A percentile compares a stretch with the other conserved stretches of the same genome.
Conservation (phyloP, 129 eudicot genomes). For the Ambrosia trifida region DNA sequence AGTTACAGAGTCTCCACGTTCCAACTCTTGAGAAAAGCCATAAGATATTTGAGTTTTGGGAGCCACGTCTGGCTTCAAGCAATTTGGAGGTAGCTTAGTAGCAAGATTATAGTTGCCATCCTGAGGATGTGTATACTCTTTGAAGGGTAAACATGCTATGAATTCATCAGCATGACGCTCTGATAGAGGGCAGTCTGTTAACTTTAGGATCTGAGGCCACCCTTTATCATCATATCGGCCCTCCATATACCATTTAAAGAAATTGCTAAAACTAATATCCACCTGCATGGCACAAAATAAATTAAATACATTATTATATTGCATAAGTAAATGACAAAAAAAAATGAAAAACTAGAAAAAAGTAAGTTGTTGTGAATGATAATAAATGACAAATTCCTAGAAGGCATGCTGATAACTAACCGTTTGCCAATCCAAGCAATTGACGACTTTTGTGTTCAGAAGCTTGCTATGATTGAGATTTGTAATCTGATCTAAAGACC, state of each 20-base stretch:
- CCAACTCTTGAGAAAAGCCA: conserved; percentile 62
- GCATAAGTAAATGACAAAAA: no score
- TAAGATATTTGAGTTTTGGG: conserved; percentile 75
- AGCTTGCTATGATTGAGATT: conserved; percentile 21
- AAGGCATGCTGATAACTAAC: conserved; percentile 32
- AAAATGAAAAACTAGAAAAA: not conserved
- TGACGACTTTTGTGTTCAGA: conserved; percentile 41
- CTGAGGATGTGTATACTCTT: conserved; percentile 72
- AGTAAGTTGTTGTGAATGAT: not conserved
- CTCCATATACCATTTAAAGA: conserved; percentile 45
- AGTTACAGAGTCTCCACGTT: conserved; percentile 79
- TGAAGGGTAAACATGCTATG: conserved; percentile 60
- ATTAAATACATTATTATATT: not conserved
- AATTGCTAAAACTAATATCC: conserved; percentile 44
- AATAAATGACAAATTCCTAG: not conserved
- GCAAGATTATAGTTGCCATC: conserved; percentile 37
- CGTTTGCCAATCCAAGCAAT: conserved; percentile 71
- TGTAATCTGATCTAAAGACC: conserved; percentile 55
- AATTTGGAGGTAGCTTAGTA: conserved; percentile 29
- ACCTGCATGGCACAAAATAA: conserved; percentile 37
- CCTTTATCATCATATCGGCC: conserved; percentile 36
- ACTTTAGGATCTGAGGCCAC: conserved; percentile 64
- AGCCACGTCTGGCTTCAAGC: conserved; percentile 43
- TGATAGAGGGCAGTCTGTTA: conserved; percentile 72
- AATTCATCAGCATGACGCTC: conserved; percentile 69